These are phyloP conservation scores for Haematococcus lacustris DNA, from an alignment of 139 green algal genomes.

Conservation along the genomic window DNA sequence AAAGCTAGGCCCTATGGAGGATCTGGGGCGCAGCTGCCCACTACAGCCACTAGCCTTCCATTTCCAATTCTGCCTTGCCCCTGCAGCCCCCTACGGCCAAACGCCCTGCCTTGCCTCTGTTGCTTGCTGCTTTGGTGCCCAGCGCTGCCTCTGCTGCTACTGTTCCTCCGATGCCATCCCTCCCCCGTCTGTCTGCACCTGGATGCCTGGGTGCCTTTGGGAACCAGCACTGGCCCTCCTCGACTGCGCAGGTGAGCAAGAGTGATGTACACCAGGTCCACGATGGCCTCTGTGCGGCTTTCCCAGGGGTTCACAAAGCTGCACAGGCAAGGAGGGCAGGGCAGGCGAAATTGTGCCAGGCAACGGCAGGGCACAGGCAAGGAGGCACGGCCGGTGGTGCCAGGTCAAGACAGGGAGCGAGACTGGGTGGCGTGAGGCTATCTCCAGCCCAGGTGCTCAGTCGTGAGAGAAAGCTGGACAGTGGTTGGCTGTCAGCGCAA, in stretches of 20 bases:
- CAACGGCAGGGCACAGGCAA: neutral
- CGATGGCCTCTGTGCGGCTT: conserved; percentile 31
- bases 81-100: no score
- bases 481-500: neutral
- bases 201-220: conserved; percentile 37
- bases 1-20: no score
- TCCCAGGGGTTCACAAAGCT: conserved; percentile 45
- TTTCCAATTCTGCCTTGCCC: no score
- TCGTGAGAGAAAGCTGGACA: neutral
- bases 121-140: no score
- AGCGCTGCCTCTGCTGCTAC: no score
- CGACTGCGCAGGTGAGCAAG: conserved; percentile 33
- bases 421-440: neutral
- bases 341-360: neutral
- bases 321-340: neutral
- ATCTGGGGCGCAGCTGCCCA: no score
- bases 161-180: no score
- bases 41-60: no score
- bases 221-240: conserved; percentile 24
- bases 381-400: neutral
- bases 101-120: no score
- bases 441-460: neutral
- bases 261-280: conserved; percentile 56
- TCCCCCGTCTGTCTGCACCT: no score
- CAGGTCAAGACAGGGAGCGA: neutral